Conservation (phyloP, 805 yeast species). For the Schizosaccharomyces octosporus region DNA sequence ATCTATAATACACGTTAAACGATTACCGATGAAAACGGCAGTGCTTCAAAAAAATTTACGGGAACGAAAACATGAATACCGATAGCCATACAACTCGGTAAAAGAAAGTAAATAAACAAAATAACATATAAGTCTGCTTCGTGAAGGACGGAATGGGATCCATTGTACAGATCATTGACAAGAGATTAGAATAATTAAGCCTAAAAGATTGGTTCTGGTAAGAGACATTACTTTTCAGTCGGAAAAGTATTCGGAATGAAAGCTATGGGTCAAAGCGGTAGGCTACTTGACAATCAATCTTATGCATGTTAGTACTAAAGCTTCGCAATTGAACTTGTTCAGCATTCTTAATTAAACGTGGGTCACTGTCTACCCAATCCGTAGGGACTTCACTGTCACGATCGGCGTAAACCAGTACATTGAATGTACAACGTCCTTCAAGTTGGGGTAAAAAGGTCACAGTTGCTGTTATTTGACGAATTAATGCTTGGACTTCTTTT, state of each 20-base stretch:
- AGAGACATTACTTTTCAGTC: neutral
- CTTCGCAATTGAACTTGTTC: slow-evolving; percentile 49
- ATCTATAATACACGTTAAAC: too few species aligned
- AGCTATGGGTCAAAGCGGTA: neutral
- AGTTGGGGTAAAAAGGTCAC: slow-evolving; percentile 64
- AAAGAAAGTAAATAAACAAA: too few species aligned
- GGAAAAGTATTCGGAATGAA: neutral
- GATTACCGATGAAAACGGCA: too few species aligned
- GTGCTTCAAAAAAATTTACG: too few species aligned
- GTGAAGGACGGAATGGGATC: too few species aligned
- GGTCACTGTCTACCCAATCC: slow-evolving; percentile 68
- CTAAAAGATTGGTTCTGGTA: too few species aligned
- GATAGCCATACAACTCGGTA: too few species aligned
- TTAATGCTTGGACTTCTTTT: slow-evolving; percentile 56
- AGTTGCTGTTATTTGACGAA: slow-evolving; percentile 72
- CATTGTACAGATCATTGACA: too few species aligned
- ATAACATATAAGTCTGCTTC: too few species aligned
- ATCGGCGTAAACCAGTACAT: slow-evolving; percentile 62
- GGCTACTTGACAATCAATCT: slow-evolving; percentile 22
- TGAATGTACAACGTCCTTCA: slow-evolving; percentile 45
- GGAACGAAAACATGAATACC: too few species aligned
- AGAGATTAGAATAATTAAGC: too few species aligned
- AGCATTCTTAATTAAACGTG: slow-evolving; percentile 28
- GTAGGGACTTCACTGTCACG: slow-evolving; percentile 34
- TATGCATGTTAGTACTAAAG: slow-evolving; percentile 42